Evolutionary conservation across 495 filamentous ascomycete genomes (phyloP), one percentile per base, ranked within the genome.

Genomic region (Platismatia glauca): DNA sequence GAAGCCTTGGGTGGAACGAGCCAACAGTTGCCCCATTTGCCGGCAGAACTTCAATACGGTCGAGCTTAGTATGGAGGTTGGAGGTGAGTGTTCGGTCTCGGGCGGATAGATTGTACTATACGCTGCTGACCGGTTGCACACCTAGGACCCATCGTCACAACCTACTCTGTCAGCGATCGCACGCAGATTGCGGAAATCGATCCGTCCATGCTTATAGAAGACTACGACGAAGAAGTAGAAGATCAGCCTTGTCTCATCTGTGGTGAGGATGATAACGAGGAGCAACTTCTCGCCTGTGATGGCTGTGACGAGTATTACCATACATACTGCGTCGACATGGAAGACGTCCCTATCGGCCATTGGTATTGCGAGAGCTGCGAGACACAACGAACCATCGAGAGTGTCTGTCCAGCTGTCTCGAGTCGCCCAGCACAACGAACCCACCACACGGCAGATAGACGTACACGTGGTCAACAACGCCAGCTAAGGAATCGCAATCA

Each of bases 1-100:
- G 62, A 85, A 86, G 68, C 89, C 90, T 62, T 99, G 94, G 94
- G 89, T 88, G 37, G 90, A 94, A 75, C 85, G 93, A 70, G 93
- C 95, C 61, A 99, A 97, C 75, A 96, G 91, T 71, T 99, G 94
- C 71, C 94, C 94, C 18, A 95, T 97, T 73, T 99, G 94, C 73
- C 89, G 94, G 61, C 86, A 87, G 69, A 86, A 78, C 68, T 97
- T 97, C 76, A 90, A 97, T 74, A 72, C 85, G 68, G 95, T 97
- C 60, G 85, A 92, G 70, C 86, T 97, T 59, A 88, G 84, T 68
- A 83, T 87, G 63, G 82, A 78, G 61, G 72, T 89, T 71, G 87
- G 86, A 79, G 90, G 91, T 95, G 81, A 75, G 83, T 79, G 66
- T 43, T n/a, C 27, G 11, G 4, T 37, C 16, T 29, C 24, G 16